Base-by-base conservation (phyloP, 2,329 filamentous ascomycete species). In the Neocucurbitaria cava region DNA sequence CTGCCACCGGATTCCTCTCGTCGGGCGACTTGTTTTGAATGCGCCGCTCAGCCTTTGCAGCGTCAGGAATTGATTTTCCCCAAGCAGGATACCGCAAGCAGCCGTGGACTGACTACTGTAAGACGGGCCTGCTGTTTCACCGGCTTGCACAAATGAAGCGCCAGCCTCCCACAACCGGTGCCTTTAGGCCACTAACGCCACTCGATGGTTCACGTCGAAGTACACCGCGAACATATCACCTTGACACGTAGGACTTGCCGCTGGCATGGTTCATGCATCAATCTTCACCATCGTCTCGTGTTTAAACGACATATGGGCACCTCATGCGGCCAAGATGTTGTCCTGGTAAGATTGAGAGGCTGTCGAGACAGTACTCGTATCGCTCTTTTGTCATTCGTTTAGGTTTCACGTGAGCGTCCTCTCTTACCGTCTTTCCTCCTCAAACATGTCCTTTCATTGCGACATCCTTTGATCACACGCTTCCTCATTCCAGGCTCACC, bases 101-200 rank as follows among this genome's bases (percentile, higher is more conserved):
- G 59, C 61, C 60, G 58, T 58, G 45, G 43, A 49, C 42, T 50
- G 55, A 56, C 58, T 46, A 48, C 46, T 50, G 52, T 52, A 59
- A 57, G 58, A 62, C 53, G 56, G 54, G 61, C 58, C 49, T 55
- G 57, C 50, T 58, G 64, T 70, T 66, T 66, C 64, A 69, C 62
- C 59, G 52, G 61, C 58, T 62, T 47, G 56, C 62, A 68, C 60
- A 58, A 52, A 59, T 41, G 51, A 52, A 58, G 52, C 44, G 46
- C 26, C 47, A 52, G 36, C 60, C 58, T 61, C 54, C 54, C 35
- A 52, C 40, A 54, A 49, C 5, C 36, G 36, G 35, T 24, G 46
- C 35, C 47, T 35, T 31, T 50, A 45, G 46, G 52, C 30, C 54
- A 49, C 52, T 36, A 43, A 47, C 39, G 49, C 20, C 23, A 26